Base-by-base conservation (phyloP, 2,329 filamentous ascomycete genomes). In the Calonectria pseudoturangicola region DNA sequence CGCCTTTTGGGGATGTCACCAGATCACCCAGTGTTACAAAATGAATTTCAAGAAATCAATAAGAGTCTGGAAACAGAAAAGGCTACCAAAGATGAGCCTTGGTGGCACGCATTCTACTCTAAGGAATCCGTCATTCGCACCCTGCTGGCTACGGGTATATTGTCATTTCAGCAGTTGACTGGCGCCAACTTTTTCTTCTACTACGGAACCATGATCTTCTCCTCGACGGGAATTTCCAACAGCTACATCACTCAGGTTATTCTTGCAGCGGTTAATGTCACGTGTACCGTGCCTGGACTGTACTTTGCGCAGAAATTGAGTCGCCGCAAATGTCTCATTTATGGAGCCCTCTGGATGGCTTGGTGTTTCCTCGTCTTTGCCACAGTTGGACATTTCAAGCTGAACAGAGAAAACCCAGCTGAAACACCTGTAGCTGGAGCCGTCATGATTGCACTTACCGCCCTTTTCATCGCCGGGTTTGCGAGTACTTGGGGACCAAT, bases 171-270 rank as follows among this genome's bases (percentile, higher is more conserved):
- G 13, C 54, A 58, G 10, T 33, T 58, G 33, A 58, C 54, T 15
- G 54, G 54, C 6, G 54, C 54, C n/a, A 58, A 58, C n/a, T 58
- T 58, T 15, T 58, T 58, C n/a, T 58, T 58, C n/a, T 58, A 58
- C 54, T 58, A 58, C 30, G 54, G 54, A 13, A 58, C 54, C 2
- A 58, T 58, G 54, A 58, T 58, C 10, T 58, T 58, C 25, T 33
- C 54, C 33, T 58, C 54, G n/a, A 58, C 54, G 6, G 54, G 54
- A 2, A 58, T 58, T 58, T 58, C 54, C n/a, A 58, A 58, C n/a
- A 58, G 54, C 13, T 58, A 58, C 54, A 58, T 58, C 13, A 58
- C 54, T 1, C 54, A 58, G 25, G 54, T 58, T 15, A 58, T 58
- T 8, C n/a, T 58, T 5, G 54, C 33, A 5, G 7, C 21, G 3